Evolutionary conservation across 768 basidiomycete species (phyloP).

Genomic region (Trametes cingulata): DNA sequence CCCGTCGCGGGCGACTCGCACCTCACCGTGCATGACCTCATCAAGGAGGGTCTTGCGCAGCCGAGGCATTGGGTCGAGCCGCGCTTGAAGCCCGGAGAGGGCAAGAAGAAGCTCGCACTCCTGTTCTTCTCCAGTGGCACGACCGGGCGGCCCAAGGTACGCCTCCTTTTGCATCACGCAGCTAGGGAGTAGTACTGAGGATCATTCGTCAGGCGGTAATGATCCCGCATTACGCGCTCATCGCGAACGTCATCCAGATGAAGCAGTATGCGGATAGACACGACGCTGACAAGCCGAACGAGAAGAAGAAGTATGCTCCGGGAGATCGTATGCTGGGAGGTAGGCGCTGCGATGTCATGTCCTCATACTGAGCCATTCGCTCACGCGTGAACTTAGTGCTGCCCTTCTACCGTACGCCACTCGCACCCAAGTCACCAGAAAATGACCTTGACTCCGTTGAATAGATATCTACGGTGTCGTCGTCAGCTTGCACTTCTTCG

Average conservation of each 20-base stretch:
- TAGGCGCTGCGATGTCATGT: constrained; percentile 30
- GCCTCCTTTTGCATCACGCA: too few species aligned
- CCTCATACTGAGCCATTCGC: neutral
- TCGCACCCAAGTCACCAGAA: too few species aligned
- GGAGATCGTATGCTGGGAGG: constrained; percentile 65
- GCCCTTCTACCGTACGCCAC: constrained; percentile 24
- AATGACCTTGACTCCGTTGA: constrained; percentile 28
- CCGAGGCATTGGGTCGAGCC: constrained; percentile 49
- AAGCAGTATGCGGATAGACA: constrained; percentile 43
- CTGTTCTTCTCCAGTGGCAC: constrained; percentile 76
- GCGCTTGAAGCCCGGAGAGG: constrained; percentile 56
- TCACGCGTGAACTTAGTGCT: constrained; percentile 19
- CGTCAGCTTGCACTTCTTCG: constrained; percentile 57
- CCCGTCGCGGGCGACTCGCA: constrained; percentile 21
- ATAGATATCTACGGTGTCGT: constrained; percentile 70
- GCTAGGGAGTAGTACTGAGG: too few species aligned
- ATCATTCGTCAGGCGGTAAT: constrained; percentile 39
- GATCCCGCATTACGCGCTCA: constrained; percentile 39
- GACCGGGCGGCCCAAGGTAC: constrained; percentile 71
- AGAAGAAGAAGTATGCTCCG: constrained; percentile 33
- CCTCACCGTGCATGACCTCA: constrained; percentile 47
- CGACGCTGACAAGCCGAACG: constrained; percentile 5
- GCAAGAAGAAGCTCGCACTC: constrained; percentile 67
- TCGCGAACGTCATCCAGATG: constrained; percentile 37
- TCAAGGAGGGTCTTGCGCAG: constrained; percentile 48